Evolutionary conservation across 306 rosid genomes (phyloP), one percentile per base, ranked within the genome.

Genomic region (Betula pendula): DNA sequence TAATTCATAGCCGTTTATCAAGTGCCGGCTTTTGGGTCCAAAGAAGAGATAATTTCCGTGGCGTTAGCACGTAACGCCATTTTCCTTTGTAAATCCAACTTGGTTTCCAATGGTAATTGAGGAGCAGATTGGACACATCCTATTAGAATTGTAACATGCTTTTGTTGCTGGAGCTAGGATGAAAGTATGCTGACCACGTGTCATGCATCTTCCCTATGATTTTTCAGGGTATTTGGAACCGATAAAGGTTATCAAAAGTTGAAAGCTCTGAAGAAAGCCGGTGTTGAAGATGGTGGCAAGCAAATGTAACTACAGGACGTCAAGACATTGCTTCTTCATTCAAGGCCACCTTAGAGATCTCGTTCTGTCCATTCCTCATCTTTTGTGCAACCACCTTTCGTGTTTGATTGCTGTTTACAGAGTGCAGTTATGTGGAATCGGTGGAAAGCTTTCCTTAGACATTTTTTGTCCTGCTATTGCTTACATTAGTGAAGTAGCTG

Each of bases 161-260:
- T 31, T 65, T 53, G 14, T 44, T 74, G 43, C 44, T 62, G 42
- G 68, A 31, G 68, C 20, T 31, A 16, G 24, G 0, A 3, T 31
- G 1, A 4, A 62, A 62, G 20, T 31, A 16, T 31, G 12, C 72
- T 68, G 58, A 58, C 22, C 27, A 25, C 17, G 55, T 24, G 53
- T 19, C 13, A 45, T 55, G 2, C 9, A 35, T 53, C 8, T 71
- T 27, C 20, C 52, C 16, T 35, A 33, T 44, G 40, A 10, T 17
- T 55, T 42, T 49, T 45, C 88, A 87, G 91, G 89, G 69, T 87
- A 42, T 87, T 87, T 82, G 91, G 91, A 22, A 87, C 91, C 2
- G 91, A 87, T 63, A 77, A 71, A 15, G 91, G 91, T 19, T 87
- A 82, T 80, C 75, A 84, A 80, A 87, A 80, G 85, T 75, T 87